Evolutionary conservation across 371 early-diverging fungal species (phyloP).

Genomic region (Mortierella sp.): DNA sequence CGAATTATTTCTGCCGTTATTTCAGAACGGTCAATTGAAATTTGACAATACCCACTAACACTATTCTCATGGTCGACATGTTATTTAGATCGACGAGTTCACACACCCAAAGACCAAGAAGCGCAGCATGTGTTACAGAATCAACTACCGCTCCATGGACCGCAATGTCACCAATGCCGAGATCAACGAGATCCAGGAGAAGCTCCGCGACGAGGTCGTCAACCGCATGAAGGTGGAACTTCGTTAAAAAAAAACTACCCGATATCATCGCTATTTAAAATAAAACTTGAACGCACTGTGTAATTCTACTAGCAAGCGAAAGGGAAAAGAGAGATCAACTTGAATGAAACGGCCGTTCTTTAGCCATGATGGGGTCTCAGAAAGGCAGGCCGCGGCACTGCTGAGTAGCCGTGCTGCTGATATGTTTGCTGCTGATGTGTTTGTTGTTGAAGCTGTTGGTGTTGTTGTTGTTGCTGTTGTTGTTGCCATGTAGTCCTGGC

Average conservation of each 20-base stretch:
- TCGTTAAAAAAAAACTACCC: slow-evolving; percentile 64
- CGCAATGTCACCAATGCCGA: slow-evolving; percentile 95
- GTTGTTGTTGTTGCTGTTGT: slow-evolving; percentile 20
- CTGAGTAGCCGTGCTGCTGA: background rate
- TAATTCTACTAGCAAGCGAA: background rate
- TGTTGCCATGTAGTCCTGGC: slow-evolving; percentile 36
- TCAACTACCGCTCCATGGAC: slow-evolving; percentile 94
- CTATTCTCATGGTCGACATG: background rate
- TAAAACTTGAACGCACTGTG: background rate
- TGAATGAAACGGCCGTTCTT: background rate
- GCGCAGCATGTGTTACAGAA: slow-evolving; percentile 91
- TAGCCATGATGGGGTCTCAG: background rate
- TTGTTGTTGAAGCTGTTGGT: slow-evolving; percentile 13
- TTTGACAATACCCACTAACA: background rate
- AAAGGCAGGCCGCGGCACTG: background rate
- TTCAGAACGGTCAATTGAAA: background rate
- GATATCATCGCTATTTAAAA: background rate
- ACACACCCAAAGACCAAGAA: slow-evolving; percentile 86
- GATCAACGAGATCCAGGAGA: slow-evolving; percentile 91
- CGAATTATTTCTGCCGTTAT: background rate
- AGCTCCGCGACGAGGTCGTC: slow-evolving; percentile 77
- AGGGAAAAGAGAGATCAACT: background rate
- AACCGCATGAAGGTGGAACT: slow-evolving; percentile 81
- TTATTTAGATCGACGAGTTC: slow-evolving; percentile 88
- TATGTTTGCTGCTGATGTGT: background rate